Base-by-base conservation (phyloP, 2,329 filamentous ascomycete species). In the Pseudofabraea citricarpa region DNA sequence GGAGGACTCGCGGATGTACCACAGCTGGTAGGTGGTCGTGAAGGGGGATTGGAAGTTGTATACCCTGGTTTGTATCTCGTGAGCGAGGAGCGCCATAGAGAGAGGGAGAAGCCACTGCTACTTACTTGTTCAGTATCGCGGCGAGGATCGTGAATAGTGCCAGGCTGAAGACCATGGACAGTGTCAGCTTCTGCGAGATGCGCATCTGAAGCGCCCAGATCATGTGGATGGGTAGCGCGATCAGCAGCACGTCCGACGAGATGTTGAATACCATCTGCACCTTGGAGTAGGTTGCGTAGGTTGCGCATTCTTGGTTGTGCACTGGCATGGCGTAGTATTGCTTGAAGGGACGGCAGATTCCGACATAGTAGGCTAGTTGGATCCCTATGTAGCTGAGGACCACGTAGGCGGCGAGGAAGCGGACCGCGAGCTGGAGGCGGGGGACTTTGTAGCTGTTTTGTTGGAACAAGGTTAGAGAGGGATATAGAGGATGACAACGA, bases 281-380 rank as follows among this genome's bases (percentile, higher is more conserved):
- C 39, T 79, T 76, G 12, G 76, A 70, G 51, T 79, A 79, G 51
- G 76, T 66, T 18, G 71, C 67, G 3, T 74, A 71, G 0, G 75
- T 75, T 1, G 75, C 73, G 53, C 77, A 81, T 64, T 81, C 74
- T 2, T 65, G 65, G 22, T 42, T 45, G 2, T 68, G 52, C 2
- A 74, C 68, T 0, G 77, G 76, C n/a, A 81, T 68, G 13, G 71
- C 71, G 75, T 76, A 81, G 49, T 81, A 81, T 33, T 75, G 66
- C 26, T 45, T 56, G 44, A 80, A 77, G 0, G 77, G 77, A 5
- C 67, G 62, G 47, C 77, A 79, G 10, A 74, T 67, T 51, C 72
- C 72, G 10, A 69, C 53, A 31, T 48, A 56, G 44, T 54, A 57
- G 21, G 42, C 19, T 18, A 57, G 31, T 37, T 51, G 40, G 16